Evolutionary conservation across 306 rosid species (phyloP).

Genomic region (Boehmeria nivea): DNA sequence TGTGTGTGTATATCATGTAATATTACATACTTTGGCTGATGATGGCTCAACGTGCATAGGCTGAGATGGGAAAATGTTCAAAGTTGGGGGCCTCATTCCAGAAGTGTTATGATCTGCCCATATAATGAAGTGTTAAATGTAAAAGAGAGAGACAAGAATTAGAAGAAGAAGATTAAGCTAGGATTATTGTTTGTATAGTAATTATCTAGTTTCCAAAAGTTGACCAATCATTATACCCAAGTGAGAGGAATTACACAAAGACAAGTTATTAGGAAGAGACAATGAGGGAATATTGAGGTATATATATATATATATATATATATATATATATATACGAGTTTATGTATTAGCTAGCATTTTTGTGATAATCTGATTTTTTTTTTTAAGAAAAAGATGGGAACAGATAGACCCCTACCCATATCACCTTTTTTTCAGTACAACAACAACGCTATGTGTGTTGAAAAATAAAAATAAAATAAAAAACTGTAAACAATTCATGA

Average conservation of each 20-base stretch:
- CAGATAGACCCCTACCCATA: conserved; percentile 27
- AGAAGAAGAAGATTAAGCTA: too few species aligned
- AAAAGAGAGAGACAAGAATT: too few species aligned
- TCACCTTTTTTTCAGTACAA: conserved; percentile 16
- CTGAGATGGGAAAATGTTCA: conserved; percentile 94
- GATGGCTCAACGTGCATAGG: conserved; percentile 87
- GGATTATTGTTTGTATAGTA: too few species aligned
- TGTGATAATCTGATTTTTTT: neutral
- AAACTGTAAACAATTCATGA: conserved; percentile 29
- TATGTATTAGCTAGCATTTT: too few species aligned
- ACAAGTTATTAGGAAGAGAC: neutral
- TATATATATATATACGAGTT: conserved; percentile 9
- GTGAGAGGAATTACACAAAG: neutral
- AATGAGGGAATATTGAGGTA: neutral
- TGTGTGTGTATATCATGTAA: too few species aligned
- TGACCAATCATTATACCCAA: neutral
- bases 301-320: neutral
- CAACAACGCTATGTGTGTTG: conserved; percentile 23
- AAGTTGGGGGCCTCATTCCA: conserved; percentile 88
- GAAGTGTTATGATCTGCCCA: conserved; percentile 43
- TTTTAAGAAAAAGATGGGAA: too few species aligned
- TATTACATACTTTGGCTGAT: conserved; percentile 48
- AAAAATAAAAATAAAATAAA: neutral
- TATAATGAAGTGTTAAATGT: neutral
- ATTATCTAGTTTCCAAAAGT: neutral